Evolutionary conservation across 2,329 filamentous ascomycete species (phyloP), one percentile per base, ranked within the genome.

Genomic region (Bipolaris oryzae): DNA sequence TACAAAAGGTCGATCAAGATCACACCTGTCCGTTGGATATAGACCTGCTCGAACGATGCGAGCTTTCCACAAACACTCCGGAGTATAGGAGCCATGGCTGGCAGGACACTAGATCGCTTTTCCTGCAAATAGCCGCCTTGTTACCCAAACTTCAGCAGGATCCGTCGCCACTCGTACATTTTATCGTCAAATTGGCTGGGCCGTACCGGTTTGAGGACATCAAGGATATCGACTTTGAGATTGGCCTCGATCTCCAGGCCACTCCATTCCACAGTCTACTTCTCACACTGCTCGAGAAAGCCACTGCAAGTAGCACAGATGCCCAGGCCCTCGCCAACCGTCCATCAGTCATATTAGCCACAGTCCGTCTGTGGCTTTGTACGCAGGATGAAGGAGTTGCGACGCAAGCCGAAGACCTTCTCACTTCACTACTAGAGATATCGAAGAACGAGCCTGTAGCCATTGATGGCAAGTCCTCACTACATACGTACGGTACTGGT

Each of bases 331-430:
- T 88, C 28, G 85, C 85, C 13, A 82, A 81, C 15, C 80, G 83
- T 58, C 79, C 83, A 7, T 79, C 80, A n/a, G 76, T 86, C 4
- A 79, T 87, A 6, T 73, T 76, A 7, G 81, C 82, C 10, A 71
- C 88, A 20, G 79, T 88, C 6, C 79, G 82, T 42, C 67, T 87
- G 18, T 88, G 85, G 85, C 78, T 88, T 7, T 82, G 81, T 43
- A 84, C 84, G 0, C 67, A 78, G 20, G 82, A 84, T 42, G 82
- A 83, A 3, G 83, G 82, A 10, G 78, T 87, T 33, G 82, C 85
- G 5, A 81, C 81, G 16, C 78, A 81, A 50, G 82, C 85, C 2
- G 77, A 82, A 28, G 78, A 84, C 41, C 74, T 85, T 7, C 70
- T 89, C 10, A 77, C 81, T 57, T 77, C 79, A 7, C 74, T 88